A percentile compares a stretch with the other conserved stretches of the same genome.
Evolutionary conservation across 345 rosid species (phyloP).

Genomic region (Citrus trifoliata): DNA sequence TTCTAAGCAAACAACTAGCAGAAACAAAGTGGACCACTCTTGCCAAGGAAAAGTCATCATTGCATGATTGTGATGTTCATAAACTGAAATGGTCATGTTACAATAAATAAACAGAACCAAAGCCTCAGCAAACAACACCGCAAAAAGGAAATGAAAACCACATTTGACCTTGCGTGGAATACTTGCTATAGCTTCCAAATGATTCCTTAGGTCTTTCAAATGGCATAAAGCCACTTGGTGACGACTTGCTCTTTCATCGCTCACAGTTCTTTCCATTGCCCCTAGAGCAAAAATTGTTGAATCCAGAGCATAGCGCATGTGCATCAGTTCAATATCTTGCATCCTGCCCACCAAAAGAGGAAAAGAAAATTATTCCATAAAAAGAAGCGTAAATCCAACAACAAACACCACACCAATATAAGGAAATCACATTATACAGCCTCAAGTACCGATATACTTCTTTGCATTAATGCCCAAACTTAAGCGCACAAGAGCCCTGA

Average conservation of each 20-base stretch:
- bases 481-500: not conserved
- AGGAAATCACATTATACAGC: not conserved
- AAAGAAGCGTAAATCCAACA: not conserved
- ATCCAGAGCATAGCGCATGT: constrained; percentile 92
- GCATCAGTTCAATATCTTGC: constrained; percentile 96
- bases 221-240: constrained; percentile 53
- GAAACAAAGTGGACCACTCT: constrained; percentile 6
- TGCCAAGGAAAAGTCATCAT: not conserved
- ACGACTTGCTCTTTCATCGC: constrained; percentile 46
- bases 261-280: constrained; percentile 54
- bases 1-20: constrained; percentile 1
- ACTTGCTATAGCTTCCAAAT: constrained; percentile 73
- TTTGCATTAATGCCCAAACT: not conserved
- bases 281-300: constrained; percentile 75
- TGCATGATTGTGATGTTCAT: not conserved
- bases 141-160: constrained; percentile 6
- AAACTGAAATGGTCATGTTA: not conserved
- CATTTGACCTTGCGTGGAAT: constrained; percentile 76
- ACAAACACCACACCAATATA: not conserved
- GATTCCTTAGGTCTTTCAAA: constrained; percentile 70
- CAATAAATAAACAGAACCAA: constrained; percentile 4
- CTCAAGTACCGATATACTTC: not conserved
- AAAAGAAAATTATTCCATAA: constrained; percentile 1
- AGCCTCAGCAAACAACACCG: not conserved
- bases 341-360: constrained; percentile 45